Evolutionary conservation across 2,329 filamentous ascomycete species (phyloP).

Genomic region (Ascochyta pisi): DNA sequence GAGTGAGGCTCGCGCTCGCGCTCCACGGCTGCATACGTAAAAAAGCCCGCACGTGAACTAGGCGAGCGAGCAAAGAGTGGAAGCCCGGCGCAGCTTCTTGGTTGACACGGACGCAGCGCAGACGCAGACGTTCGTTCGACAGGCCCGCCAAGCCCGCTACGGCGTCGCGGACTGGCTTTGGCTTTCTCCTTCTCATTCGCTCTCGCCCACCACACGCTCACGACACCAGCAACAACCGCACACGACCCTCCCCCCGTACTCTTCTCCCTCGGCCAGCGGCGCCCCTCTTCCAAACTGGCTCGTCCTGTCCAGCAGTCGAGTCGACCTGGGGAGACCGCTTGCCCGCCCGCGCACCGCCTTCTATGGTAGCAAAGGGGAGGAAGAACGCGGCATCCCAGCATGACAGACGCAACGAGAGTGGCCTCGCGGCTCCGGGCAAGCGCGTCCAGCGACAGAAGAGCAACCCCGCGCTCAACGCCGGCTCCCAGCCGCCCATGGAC

Average conservation of each 20-base stretch:
- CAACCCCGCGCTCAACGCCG: slow-evolving; percentile 54
- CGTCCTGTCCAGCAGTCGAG: slow-evolving; percentile 53
- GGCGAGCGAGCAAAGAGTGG: slow-evolving; percentile 1
- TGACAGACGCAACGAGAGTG: slow-evolving; percentile 80
- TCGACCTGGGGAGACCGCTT: slow-evolving; percentile 46
- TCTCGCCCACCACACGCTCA: slow-evolving; percentile 15
- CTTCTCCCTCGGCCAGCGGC: slow-evolving; percentile 37
- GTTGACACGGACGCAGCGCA: slow-evolving; percentile 10
- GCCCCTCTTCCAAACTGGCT: slow-evolving; percentile 53
- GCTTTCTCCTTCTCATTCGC: slow-evolving; percentile 17
- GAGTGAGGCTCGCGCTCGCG: no score
- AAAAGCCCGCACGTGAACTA: background rate
- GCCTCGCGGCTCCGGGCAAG: slow-evolving; percentile 79
- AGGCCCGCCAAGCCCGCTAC: slow-evolving; percentile 1
- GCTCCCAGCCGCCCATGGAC: slow-evolving; percentile 51
- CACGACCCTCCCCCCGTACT: slow-evolving; percentile 26
- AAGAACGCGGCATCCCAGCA: slow-evolving; percentile 55
- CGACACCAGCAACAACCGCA: slow-evolving; percentile 23
- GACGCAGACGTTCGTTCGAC: slow-evolving; percentile 3
- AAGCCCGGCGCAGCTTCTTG: background rate
- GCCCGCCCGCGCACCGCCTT: slow-evolving; percentile 39
- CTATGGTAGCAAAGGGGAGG: slow-evolving; percentile 59
- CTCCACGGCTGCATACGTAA: background rate
- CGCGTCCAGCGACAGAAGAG: slow-evolving; percentile 62
- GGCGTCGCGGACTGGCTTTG: background rate